Evolutionary conservation across 2,329 filamentous ascomycete genomes (phyloP), one percentile per base, ranked within the genome.

Genomic region (Didymellaceae sp.): DNA sequence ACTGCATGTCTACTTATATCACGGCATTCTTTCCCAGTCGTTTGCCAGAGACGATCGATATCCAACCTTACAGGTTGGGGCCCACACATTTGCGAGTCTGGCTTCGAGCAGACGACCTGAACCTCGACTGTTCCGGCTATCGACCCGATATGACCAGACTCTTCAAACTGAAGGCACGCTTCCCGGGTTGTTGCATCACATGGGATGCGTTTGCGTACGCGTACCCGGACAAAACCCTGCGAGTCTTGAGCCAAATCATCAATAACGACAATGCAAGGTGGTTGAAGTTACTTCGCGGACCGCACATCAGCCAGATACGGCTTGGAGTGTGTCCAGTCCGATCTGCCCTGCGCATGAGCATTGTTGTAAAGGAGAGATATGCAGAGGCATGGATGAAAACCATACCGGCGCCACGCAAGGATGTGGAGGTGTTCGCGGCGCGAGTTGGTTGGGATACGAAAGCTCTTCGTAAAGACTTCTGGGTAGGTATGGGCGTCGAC

Each of bases 351-450:
- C 9, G 7, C 7, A 21, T 52, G 25, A 28, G 31, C 2, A 35
- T 65, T 14, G 55, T 63, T 20, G 35, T 65, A 7, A 62, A 58
- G 32, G 59, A 61, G 31, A 43, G 40, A 30, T 45, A 48, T 50
- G 50, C 61, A 5, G 44, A 46, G 14, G 24, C 42, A 6, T 66
- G 61, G 59, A 64, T 63, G 59, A 61, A 57, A 34, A 14, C 13
- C 2, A 4, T 37, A 6, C 30, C 18, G 1, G 11, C 6, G 16
- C 13, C 22, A 9, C 7, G 5, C 0, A 11, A 16, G 0, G 33
- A 13, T 11, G 18, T 39, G n/a, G 34, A 28, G 24, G 0, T 7
- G 13, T 39, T 39, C 2, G 4, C 26, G 26, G 9, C 13, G 16
- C 20, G 13, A 4, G 28, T 28, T 57, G 40, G 54, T 45, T 20